These are phyloP conservation scores for Caloboletus inedulis DNA, from an alignment of 1,284 basidiomycete genomes.

Conservation along the genomic window DNA sequence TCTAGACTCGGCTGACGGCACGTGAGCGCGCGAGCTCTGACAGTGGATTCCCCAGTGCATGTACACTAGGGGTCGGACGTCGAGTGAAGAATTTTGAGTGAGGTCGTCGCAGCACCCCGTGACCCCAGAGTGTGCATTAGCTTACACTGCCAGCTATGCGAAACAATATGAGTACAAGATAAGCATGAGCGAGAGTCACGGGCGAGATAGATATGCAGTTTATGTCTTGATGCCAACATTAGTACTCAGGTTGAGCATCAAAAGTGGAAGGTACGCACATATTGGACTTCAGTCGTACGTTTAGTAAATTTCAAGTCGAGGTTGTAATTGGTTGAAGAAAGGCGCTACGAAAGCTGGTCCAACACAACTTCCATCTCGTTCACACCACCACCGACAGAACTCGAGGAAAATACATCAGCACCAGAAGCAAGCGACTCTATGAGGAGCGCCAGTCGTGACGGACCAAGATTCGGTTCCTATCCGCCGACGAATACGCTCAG, in stretches of 20 bases:
- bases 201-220: background rate
- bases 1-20: too few species aligned
- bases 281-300: background rate
- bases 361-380: constrained; percentile 55
- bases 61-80: background rate
- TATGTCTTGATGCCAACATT: background rate
- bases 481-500: background rate
- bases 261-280: constrained; percentile 4
- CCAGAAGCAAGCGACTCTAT: constrained; percentile 78
- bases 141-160: background rate
- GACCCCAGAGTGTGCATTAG: background rate
- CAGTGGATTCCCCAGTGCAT: background rate
- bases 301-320: background rate
- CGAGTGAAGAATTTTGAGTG: background rate
- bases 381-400: constrained; percentile 28
- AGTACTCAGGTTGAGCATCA: background rate
- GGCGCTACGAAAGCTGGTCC: constrained; percentile 21
- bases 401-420: constrained; percentile 62
- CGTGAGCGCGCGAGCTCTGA: background rate
- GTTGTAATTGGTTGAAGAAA: background rate
- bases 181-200: background rate
- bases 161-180: background rate
- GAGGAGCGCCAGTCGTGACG: constrained; percentile 61
- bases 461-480: constrained; percentile 69
- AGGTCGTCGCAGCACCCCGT: background rate